Base-by-base conservation (phyloP, 2,329 filamentous ascomycete genomes). In the Aspergillus brasiliensis region DNA sequence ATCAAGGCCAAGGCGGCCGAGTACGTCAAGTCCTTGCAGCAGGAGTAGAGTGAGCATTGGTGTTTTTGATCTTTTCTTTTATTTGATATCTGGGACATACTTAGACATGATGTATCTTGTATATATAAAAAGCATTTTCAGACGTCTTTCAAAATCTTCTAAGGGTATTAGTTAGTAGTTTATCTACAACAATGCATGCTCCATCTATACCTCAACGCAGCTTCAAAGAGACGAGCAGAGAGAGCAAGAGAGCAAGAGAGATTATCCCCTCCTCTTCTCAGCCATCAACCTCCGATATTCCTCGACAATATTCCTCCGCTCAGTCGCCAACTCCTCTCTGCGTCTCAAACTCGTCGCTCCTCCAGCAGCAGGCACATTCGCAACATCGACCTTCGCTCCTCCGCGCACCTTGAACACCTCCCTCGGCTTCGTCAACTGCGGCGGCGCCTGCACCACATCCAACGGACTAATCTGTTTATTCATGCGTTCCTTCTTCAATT, bases 281-380 rank as follows among this genome's bases (percentile, higher is more conserved):
- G 82, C 82, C 87, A 92, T 91, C 79, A 91, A 80, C 65, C 83
- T 83, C 62, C 91, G 81, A 73, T 94, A 94, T 46, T 85, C 82
- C 65, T 90, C 88, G 58, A 94, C 87, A n/a, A 93, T 86, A 57
- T 84, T 86, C 71, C 82, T 82, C 64, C 91, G 82, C 67, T 89
- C 86, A 52, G 80, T 84, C n/a, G 88, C 86, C 59, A 94, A 72
- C 76, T 92, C 89, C 71, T 92, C 90, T 75, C 89, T 83, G 73
- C 86, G 83, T 70, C 88, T 84, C 77, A 93, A 78, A 80, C 88
- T 91, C 11, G 31, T 34, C 31, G 31, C 31, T 13, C 89, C 91
- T 38, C 85, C 87, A 3, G 83, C 78, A 67, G 86, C 86, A 8
- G 90, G 90, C 46, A 92, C 84, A 72, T 90, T 86, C 1, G 82